Conservation (phyloP, 371 early-diverging fungal species). For the Lichtheimia hyalospora region DNA sequence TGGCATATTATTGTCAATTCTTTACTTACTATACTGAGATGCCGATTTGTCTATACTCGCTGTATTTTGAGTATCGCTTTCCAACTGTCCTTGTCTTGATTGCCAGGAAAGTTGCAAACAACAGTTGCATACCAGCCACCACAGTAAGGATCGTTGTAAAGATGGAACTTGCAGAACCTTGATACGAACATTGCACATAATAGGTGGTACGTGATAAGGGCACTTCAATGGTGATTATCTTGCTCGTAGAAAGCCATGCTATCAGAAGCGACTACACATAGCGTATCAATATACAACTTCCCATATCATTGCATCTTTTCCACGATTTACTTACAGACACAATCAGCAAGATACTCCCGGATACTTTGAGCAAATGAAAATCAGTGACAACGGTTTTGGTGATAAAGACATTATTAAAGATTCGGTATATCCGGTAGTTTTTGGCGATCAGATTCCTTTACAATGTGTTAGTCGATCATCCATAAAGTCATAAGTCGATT, state of each 20-base stretch:
- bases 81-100: constrained; percentile 58
- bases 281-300: too few species aligned
- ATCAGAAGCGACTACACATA: constrained; percentile 36
- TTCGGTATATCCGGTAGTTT: constrained; percentile 59
- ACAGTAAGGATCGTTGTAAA: constrained; percentile 35
- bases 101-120: constrained; percentile 52
- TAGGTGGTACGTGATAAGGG: constrained; percentile 36
- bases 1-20: too few species aligned
- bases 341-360: constrained; percentile 48
- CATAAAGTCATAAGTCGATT: too few species aligned
- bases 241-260: constrained; percentile 38
- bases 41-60: constrained; percentile 60
- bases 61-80: constrained; percentile 50
- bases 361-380: constrained; percentile 52
- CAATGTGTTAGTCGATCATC: background rate
- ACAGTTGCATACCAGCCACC: constrained; percentile 36
- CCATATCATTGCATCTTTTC: too few species aligned
- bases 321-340: constrained; percentile 34
- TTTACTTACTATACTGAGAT: constrained; percentile 59
- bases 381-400: constrained; percentile 57
- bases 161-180: constrained; percentile 28
- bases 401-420: constrained; percentile 63
- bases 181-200: constrained; percentile 46
- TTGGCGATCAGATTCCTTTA: constrained; percentile 52
- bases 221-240: constrained; percentile 26